Percentiles rank a stretch among this genome's conserved stretches.
Evolutionary conservation across 768 basidiomycete genomes (phyloP).

Genomic region (Cubamyces sp.): DNA sequence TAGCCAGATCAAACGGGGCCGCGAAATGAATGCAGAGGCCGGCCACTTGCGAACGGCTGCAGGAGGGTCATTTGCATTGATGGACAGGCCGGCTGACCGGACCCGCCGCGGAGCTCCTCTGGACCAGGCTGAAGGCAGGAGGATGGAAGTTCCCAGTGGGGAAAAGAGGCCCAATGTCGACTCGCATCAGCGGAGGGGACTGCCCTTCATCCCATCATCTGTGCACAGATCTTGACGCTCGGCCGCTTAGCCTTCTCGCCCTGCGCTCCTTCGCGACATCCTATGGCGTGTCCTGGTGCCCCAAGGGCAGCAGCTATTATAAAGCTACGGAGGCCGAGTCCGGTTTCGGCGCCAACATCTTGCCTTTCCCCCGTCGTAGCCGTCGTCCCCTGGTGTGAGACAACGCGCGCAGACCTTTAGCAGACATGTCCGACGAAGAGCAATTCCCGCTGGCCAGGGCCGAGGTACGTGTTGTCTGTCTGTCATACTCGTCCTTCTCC

Average conservation of each 20-base stretch:
- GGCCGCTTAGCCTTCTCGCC: not conserved
- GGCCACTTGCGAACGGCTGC: no score
- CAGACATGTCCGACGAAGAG: slow-evolving; percentile 21
- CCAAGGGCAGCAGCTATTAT: not conserved
- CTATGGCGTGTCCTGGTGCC: not conserved
- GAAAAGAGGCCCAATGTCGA: no score
- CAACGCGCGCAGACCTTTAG: not conserved
- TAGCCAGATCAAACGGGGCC: not conserved
- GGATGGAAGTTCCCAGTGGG: no score
- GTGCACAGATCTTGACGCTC: slow-evolving; percentile 4
- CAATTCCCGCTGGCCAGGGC: slow-evolving; percentile 15
- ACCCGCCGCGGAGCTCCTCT: no score
- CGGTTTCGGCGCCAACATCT: slow-evolving; percentile 7
- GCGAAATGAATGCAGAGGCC: no score
- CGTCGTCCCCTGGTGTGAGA: not conserved
- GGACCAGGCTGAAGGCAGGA: no score
- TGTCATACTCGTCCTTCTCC: not conserved
- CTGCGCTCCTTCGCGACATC: slow-evolving; percentile 2
- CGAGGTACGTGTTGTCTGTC: slow-evolving; percentile 6
- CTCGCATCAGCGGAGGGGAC: not conserved
- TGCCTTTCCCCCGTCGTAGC: not conserved
- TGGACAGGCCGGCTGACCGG: not conserved
- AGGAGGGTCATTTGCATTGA: not conserved
- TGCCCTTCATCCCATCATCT: slow-evolving; percentile 4
- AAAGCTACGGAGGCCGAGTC: not conserved